phyloP scores from a whole-genome alignment of 805 yeast genomes.

The Cyberlindnera nakhonratchasimensis region DNA sequence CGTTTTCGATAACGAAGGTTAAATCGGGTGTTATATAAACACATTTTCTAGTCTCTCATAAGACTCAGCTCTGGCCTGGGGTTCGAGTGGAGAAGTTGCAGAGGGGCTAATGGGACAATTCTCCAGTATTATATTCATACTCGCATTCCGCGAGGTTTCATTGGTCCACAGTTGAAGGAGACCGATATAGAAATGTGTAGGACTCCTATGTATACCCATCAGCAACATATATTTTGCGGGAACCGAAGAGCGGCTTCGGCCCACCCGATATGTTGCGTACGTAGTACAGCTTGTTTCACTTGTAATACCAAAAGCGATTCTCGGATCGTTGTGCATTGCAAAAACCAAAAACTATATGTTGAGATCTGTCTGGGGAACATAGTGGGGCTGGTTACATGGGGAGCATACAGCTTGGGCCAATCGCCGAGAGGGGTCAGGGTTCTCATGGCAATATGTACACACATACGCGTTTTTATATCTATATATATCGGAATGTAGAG shows the following conservation, averaged over 20 bases:
- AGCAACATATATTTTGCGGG: background rate
- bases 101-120: background rate
- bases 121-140: background rate
- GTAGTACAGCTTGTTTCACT: background rate
- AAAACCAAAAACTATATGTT: background rate
- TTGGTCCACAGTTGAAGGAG: slow-evolving; percentile 1
- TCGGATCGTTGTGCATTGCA: background rate
- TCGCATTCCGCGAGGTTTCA: slow-evolving; percentile 4
- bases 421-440: background rate
- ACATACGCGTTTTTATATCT: too few relatives aligned
- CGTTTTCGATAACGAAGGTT: too few relatives aligned
- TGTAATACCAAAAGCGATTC: background rate
- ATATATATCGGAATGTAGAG: too few relatives aligned
- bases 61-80: background rate
- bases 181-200: slow-evolving; percentile 2
- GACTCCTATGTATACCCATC: slow-evolving; percentile 1
- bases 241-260: too few relatives aligned
- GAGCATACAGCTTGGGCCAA: background rate
- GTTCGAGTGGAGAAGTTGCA: background rate
- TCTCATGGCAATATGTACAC: too few relatives aligned
- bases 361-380: background rate
- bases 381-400: background rate
- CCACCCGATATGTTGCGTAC: too few relatives aligned
- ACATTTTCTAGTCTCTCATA: background rate
- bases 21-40: too few relatives aligned